A percentile compares a stretch with the other conserved stretches of the same genome.
phyloP scores from a whole-genome alignment of 306 rosid genomes.

The Prinsepia uniflora region DNA sequence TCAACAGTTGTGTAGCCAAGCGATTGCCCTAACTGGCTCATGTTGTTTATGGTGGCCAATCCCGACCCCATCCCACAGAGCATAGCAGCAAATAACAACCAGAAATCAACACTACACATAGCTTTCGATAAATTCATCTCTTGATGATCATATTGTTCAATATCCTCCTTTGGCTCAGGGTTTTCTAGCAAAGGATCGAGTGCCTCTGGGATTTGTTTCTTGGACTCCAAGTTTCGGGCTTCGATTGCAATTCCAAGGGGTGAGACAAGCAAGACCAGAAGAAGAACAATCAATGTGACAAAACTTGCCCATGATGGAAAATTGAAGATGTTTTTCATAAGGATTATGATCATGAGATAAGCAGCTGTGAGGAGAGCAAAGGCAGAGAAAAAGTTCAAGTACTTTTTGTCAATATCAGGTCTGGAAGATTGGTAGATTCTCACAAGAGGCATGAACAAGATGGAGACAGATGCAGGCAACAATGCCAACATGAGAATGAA shows the following conservation, averaged over 20 bases:
- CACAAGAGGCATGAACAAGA: constrained; percentile 56
- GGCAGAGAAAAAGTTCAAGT: constrained; percentile 56
- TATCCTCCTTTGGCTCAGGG: background rate
- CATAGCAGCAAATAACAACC: constrained; percentile 76
- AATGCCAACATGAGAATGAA: constrained; percentile 67
- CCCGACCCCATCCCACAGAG: constrained; percentile 83
- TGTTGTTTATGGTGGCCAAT: constrained; percentile 69
- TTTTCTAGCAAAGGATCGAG: constrained; percentile 5
- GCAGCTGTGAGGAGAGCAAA: constrained; percentile 51
- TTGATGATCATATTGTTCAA: constrained; percentile 33
- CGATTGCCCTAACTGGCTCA: constrained; percentile 82
- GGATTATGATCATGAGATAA: constrained; percentile 59
- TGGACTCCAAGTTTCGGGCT: constrained; percentile 46
- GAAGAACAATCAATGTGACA: constrained; percentile 31
- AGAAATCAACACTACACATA: constrained; percentile 55
- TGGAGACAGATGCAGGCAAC: constrained; percentile 51
- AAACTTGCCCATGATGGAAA: constrained; percentile 48
- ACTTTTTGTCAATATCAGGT: constrained; percentile 45
- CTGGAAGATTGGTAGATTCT: constrained; percentile 50
- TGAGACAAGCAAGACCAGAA: constrained; percentile 49
- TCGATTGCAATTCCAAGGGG: constrained; percentile 63
- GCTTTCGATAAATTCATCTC: constrained; percentile 57
- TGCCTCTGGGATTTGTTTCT: constrained; percentile 3
- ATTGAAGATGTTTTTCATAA: constrained; percentile 41
- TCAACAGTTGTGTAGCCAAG: constrained; percentile 58